phyloP scores from a whole-genome alignment of 768 basidiomycete genomes.

The Rhodosporidiobolus sp. region DNA sequence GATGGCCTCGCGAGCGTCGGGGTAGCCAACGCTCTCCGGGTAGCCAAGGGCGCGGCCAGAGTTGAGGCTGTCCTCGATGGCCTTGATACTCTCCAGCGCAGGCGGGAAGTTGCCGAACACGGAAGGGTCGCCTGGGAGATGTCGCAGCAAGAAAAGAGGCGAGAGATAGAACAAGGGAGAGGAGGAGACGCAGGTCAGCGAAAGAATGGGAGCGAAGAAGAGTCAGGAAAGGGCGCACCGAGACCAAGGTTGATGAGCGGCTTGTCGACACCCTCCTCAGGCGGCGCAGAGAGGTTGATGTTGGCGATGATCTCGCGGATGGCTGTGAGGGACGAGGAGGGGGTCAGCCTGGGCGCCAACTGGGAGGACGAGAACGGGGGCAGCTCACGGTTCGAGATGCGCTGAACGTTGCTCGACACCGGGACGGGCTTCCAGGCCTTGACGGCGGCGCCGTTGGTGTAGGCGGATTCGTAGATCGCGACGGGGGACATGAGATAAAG shows the following conservation, averaged over 20 bases:
- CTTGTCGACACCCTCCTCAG: constrained; percentile 35
- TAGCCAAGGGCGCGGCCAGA: constrained; percentile 47
- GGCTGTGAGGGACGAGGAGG: not conserved
- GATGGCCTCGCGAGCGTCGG: constrained; percentile 47
- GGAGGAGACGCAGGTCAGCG: no score
- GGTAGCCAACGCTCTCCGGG: constrained; percentile 44
- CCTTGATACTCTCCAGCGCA: constrained; percentile 43
- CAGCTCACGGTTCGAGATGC: constrained; percentile 30
- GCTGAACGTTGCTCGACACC: not conserved
- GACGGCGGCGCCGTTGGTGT: not conserved
- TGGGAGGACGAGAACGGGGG: not conserved
- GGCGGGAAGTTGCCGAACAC: constrained; percentile 48
- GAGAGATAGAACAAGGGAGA: not conserved
- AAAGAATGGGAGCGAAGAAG: no score
- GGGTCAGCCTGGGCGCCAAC: not conserved
- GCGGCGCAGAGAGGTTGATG: constrained; percentile 33
- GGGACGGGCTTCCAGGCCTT: constrained; percentile 16
- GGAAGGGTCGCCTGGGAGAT: constrained; percentile 46
- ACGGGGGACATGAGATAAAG: constrained; percentile 14
- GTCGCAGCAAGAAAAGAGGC: constrained; percentile 21
- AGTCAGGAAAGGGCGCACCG: not conserved
- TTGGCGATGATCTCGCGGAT: constrained; percentile 35
- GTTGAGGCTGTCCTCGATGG: constrained; percentile 43
- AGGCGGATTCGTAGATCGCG: not conserved
- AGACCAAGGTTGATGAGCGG: constrained; percentile 50